A percentile compares a stretch with the other conserved stretches of the same genome.
Conservation (phyloP, 495 filamentous ascomycete species). For the Halenospora varia region DNA sequence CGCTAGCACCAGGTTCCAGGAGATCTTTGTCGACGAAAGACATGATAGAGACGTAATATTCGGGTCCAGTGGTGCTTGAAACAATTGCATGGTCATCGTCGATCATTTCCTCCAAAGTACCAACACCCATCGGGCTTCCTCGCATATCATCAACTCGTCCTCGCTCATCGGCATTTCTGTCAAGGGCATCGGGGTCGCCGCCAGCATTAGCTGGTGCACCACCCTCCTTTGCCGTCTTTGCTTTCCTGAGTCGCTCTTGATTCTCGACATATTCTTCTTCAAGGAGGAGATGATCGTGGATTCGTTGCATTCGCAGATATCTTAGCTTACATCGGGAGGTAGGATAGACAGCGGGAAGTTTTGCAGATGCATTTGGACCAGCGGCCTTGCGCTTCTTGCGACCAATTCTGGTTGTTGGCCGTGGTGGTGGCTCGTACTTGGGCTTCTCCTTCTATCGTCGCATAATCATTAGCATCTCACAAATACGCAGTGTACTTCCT, state of each 20-base stretch:
- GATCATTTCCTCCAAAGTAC: constrained; percentile 97
- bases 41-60: constrained; percentile 99
- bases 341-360: constrained; percentile 89
- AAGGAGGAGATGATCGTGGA: constrained; percentile 94
- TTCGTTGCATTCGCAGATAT: constrained; percentile 94
- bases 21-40: constrained; percentile 99
- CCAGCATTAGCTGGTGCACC: constrained; percentile 44
- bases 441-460: constrained; percentile 89
- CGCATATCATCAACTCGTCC: constrained; percentile 98
- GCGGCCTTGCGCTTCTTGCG: constrained; percentile 94
- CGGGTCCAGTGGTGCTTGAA: constrained; percentile 91
- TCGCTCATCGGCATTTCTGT: constrained; percentile 91
- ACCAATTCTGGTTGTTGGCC: constrained; percentile 95
- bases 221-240: constrained; percentile 73
- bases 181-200: constrained; percentile 56
- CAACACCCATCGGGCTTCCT: constrained; percentile 97
- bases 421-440: constrained; percentile 97
- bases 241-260: constrained; percentile 89
- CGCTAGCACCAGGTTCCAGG: constrained; percentile 91
- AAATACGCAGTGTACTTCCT: not conserved
- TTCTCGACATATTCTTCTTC: constrained; percentile 99
- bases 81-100: constrained; percentile 99
- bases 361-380: constrained; percentile 88
- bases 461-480: constrained; percentile 10
- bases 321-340: constrained; percentile 96